These are phyloP conservation scores for Ogataea zsoltii DNA, from an alignment of 805 yeast species.

Conservation along the genomic window DNA sequence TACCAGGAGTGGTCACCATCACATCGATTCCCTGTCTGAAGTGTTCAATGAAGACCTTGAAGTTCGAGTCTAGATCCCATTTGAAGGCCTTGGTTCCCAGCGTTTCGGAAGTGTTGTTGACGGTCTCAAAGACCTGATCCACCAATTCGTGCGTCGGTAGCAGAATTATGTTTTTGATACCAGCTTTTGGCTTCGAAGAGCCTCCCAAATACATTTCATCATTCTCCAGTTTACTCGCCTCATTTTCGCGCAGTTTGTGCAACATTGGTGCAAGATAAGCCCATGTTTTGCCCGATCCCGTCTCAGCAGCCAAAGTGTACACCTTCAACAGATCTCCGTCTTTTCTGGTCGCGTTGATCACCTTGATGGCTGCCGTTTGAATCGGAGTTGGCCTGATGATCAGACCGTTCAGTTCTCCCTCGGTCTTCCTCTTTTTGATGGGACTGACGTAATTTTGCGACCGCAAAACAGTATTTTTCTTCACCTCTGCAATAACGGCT, in stretches of 20 bases:
- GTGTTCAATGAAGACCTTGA: slow-evolving; percentile 48
- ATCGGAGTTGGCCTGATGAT: slow-evolving; percentile 71
- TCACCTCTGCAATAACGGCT: slow-evolving; percentile 57
- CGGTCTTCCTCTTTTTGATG: slow-evolving; percentile 33
- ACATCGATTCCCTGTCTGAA: slow-evolving; percentile 66
- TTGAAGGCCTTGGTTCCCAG: slow-evolving; percentile 50
- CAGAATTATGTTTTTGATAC: slow-evolving; percentile 70
- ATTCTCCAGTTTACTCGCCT: slow-evolving; percentile 37
- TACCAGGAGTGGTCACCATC: slow-evolving; percentile 83
- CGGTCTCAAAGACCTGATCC: slow-evolving; percentile 64
- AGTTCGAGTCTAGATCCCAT: slow-evolving; percentile 65
- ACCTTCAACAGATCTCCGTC: slow-evolving; percentile 46
- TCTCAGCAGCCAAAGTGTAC: slow-evolving; percentile 89
- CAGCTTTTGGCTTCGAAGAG: slow-evolving; percentile 34
- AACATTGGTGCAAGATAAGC: slow-evolving; percentile 80
- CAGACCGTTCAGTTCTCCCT: slow-evolving; percentile 36
- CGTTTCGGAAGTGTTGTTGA: slow-evolving; percentile 32
- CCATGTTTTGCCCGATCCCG: slow-evolving; percentile 96
- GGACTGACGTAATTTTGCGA: slow-evolving; percentile 34
- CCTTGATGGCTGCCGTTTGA: slow-evolving; percentile 72
- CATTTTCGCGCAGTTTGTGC: slow-evolving; percentile 64
- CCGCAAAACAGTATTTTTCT: slow-evolving; percentile 42
- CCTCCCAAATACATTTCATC: slow-evolving; percentile 33
- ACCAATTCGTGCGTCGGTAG: slow-evolving; percentile 91
- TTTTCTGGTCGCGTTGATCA: slow-evolving; percentile 45